phyloP scores from a whole-genome alignment of 2,329 filamentous ascomycete species.

The Alternaria incomplexa region DNA sequence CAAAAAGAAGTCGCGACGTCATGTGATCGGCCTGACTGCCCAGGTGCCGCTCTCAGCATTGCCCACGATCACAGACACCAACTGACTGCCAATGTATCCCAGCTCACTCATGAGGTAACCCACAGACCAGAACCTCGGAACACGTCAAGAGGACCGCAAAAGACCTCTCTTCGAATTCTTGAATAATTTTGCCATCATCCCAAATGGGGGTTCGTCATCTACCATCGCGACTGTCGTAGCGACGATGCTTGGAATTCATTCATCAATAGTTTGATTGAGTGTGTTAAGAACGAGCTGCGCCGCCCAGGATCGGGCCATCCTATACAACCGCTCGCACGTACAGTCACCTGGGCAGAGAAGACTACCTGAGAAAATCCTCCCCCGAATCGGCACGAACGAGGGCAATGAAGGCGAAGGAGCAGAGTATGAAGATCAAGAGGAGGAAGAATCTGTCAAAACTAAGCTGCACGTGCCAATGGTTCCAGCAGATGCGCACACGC shows the following conservation, averaged over 20 bases:
- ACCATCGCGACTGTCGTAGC: neutral
- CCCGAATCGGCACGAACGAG: neutral
- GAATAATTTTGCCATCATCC: neutral
- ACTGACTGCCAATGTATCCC: neutral
- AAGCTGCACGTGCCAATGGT: neutral
- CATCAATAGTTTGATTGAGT: no score
- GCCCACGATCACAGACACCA: neutral
- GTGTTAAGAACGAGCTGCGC: no score
- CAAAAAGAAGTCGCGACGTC: conserved; percentile 19
- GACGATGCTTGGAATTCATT: neutral
- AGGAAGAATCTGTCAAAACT: neutral
- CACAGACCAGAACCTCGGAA: neutral
- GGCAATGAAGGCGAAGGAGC: neutral
- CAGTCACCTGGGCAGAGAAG: neutral
- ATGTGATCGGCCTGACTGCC: conserved; percentile 15
- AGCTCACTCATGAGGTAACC: neutral
- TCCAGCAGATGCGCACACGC: neutral
- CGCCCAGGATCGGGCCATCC: neutral
- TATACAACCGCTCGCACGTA: neutral
- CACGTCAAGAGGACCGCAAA: neutral
- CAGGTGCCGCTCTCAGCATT: neutral
- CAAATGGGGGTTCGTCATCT: neutral
- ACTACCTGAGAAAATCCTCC: neutral
- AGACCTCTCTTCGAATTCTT: neutral
- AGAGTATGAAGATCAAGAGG: neutral